Conservation (phyloP, 1,284 basidiomycete genomes). For the Pyrrhoderma noxium region DNA sequence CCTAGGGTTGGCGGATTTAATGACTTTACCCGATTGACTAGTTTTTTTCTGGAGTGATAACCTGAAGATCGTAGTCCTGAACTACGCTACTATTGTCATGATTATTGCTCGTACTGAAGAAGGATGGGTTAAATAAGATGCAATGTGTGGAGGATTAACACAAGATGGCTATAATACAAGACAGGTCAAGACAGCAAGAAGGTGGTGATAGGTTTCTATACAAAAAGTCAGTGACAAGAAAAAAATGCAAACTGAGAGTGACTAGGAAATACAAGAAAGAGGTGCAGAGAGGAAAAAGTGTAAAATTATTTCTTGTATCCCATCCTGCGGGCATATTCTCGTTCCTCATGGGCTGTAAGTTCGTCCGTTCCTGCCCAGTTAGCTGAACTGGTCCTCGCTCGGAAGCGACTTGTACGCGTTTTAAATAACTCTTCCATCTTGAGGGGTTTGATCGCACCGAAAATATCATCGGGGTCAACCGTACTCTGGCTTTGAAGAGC, state of each 20-base stretch:
- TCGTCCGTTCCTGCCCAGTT: slow-evolving; percentile 88
- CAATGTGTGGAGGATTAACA: not conserved
- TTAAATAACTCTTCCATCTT: slow-evolving; percentile 84
- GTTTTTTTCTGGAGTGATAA: no score
- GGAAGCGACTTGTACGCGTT: slow-evolving; percentile 68
- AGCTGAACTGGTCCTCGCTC: slow-evolving; percentile 84
- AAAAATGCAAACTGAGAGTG: no score
- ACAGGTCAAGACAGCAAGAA: not conserved
- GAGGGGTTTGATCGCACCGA: slow-evolving; percentile 78
- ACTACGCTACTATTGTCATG: not conserved
- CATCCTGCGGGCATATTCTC: slow-evolving; percentile 84
- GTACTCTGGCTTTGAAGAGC: slow-evolving; percentile 75
- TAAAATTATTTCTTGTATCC: slow-evolving; percentile 48
- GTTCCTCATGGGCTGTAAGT: slow-evolving; percentile 75
- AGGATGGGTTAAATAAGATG: not conserved
- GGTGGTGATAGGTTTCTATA: not conserved
- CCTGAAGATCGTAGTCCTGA: no score
- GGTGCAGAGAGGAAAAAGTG: not conserved
- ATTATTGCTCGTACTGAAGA: not conserved
- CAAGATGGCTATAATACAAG: slow-evolving; percentile 1
- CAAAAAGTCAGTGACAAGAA: no score
- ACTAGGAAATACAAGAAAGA: no score
- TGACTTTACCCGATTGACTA: slow-evolving; percentile 1
- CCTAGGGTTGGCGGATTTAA: slow-evolving; percentile 12
- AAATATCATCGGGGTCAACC: slow-evolving; percentile 88